Conservation (phyloP, 2,329 filamentous ascomycete genomes). For the Nigrospora sphaerica region DNA sequence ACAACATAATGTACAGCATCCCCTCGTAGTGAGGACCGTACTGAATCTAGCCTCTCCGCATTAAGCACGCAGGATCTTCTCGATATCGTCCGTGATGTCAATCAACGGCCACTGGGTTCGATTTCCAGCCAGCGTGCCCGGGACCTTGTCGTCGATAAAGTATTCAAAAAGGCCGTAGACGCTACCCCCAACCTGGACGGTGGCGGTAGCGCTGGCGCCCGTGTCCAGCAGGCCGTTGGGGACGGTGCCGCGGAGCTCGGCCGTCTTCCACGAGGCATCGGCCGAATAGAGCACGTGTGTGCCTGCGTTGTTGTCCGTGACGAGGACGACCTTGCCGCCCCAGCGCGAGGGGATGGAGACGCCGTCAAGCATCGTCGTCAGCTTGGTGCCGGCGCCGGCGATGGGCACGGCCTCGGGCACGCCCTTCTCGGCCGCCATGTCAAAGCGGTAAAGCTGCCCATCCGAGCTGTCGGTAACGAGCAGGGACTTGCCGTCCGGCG, state of each 20-base stretch:
- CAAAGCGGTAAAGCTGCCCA: constrained; percentile 26
- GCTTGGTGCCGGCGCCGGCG: constrained; percentile 7
- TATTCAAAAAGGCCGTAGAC: constrained; percentile 18
- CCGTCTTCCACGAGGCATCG: constrained; percentile 25
- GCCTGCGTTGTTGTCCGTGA: constrained; percentile 21
- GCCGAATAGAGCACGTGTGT: constrained; percentile 26
- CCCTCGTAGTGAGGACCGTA: no score
- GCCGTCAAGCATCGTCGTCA: constrained; percentile 16
- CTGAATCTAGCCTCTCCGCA: no score
- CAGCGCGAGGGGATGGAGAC: constrained; percentile 25
- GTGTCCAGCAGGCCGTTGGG: constrained; percentile 12
- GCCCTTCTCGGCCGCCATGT: constrained; percentile 16
- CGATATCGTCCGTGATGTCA: constrained; percentile 20
- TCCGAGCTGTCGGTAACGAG: constrained; percentile 22
- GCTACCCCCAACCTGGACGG: constrained; percentile 15
- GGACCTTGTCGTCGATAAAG: constrained; percentile 16
- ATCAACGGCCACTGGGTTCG: constrained; percentile 18
- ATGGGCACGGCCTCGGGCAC: constrained; percentile 14
- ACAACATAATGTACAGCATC: constrained; percentile 15
- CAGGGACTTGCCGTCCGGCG: constrained; percentile 14
- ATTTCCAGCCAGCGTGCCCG: constrained; percentile 19
- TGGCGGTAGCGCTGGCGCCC: constrained; percentile 12
- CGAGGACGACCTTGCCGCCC: constrained; percentile 24
- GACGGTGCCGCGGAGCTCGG: constrained; percentile 26
- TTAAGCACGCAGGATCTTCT: constrained; percentile 3